Evolutionary conservation across 2,329 filamentous ascomycete species (phyloP), one percentile per base, ranked within the genome.

Genomic region (Exophiala bonariae): DNA sequence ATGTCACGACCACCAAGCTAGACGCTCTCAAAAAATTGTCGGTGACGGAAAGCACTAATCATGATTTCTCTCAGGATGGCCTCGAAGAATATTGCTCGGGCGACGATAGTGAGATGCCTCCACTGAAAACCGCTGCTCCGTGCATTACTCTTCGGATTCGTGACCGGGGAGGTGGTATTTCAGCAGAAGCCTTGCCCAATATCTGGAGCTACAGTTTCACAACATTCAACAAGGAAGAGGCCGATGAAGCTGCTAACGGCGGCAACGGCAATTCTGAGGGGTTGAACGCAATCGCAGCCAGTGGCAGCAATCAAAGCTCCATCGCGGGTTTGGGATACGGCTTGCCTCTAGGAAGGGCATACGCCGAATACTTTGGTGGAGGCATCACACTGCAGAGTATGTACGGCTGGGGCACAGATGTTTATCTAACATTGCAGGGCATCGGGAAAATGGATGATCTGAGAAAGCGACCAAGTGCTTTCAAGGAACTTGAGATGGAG

Each of bases 201-300:
- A 91, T 99, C 49, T 99, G 93, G 91, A 91, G 90, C 5, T 99
- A 97, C 66, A 93, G 88, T 54, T 99, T 96, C 66, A 96, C 92
- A 16, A 99, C 93, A 0, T 97, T 97, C 67, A 85, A 82, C 47
- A 88, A 89, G 17, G 78, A 85, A 44, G 69, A 80, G 56, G 63
- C 75, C 58, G 23, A 26, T 11, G 61, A 71, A 3, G 59, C 68
- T 4, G 66, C 69, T 2, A 16, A 31, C 13, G 32, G 18, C 8
- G 69, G 80, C 52, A 74, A 80, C 47, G 68, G 71, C 11, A 76
- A 74, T 38, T 47, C 46, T 9, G 83, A 87, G 61, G 87, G 86
- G 0, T 70, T 96, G 52, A 86, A 85, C 60, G 83, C 85, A 3
- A 85, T 96, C 39, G 85, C 87, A 1, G 80, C 80, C 2, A 82